These are phyloP conservation scores for Raddia distichophylla DNA, from an alignment of 176 grass and related monocot genomes.

Conservation along the genomic window DNA sequence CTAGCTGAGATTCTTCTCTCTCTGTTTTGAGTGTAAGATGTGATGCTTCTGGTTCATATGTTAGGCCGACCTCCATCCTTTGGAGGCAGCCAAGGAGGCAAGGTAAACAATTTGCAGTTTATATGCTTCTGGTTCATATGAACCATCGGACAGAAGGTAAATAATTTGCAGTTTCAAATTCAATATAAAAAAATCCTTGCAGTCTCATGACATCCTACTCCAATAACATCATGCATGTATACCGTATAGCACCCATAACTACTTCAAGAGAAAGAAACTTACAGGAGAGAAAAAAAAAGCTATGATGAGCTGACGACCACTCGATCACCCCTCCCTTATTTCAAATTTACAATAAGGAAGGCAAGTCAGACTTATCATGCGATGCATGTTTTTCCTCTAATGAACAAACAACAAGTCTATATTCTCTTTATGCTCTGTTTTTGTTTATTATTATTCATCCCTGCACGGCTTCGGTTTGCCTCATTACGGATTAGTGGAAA, in stretches of 20 bases:
- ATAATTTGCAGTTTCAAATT: neutral
- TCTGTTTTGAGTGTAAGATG: neutral
- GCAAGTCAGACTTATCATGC: slow-evolving; percentile 35
- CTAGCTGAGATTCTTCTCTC: neutral
- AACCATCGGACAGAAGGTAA: slow-evolving; percentile 3
- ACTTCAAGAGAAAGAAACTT: neutral
- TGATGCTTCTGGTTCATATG: neutral
- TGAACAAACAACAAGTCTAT: slow-evolving; percentile 31
- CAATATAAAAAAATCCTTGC: neutral
- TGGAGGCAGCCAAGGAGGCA: slow-evolving; percentile 40
- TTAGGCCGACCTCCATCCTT: neutral
- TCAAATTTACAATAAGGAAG: neutral
- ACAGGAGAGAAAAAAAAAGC: neutral
- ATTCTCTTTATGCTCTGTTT: slow-evolving; percentile 11
- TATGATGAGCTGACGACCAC: neutral
- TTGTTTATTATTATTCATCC: neutral
- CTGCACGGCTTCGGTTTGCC: slow-evolving; percentile 38
- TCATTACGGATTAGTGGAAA: neutral
- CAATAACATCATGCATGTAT: neutral
- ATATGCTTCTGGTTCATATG: slow-evolving; percentile 2
- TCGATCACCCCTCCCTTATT: neutral
- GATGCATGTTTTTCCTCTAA: neutral
- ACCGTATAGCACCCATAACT: neutral
- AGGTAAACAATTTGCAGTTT: neutral
- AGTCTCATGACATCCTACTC: neutral